A percentile compares a stretch with the other conserved stretches of the same genome.
These are phyloP conservation scores for Phytophthora brassicae DNA, from an alignment of 352 stramenopile species.

Conservation along the genomic window DNA sequence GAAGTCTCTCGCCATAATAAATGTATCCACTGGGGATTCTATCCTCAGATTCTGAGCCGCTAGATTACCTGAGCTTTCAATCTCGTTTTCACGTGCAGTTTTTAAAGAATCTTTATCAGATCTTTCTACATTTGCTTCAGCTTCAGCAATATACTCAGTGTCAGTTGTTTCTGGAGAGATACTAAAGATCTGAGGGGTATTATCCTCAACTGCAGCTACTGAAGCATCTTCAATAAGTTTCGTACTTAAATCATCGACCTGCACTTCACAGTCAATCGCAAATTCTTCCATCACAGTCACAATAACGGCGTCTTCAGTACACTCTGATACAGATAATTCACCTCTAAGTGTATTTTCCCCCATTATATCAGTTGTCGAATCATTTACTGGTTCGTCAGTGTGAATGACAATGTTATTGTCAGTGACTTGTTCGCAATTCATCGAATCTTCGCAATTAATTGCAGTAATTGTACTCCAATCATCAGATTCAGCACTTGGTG, in stretches of 20 bases:
- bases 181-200: not conserved
- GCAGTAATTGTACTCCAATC: not conserved
- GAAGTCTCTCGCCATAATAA: slow-evolving; percentile 13
- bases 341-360: not conserved
- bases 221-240: not conserved
- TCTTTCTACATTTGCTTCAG: not conserved
- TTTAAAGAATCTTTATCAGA: no score
- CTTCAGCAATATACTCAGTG: not conserved
- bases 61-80: no score
- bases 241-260: no score
- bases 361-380: not conserved
- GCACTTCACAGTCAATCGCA: no score
- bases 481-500: not conserved
- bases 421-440: not conserved
- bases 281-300: slow-evolving; percentile 6
- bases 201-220: not conserved
- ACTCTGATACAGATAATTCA: not conserved
- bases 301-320: not conserved
- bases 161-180: no score
- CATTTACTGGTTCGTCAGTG: not conserved
- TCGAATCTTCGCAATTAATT: not conserved
- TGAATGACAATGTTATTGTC: not conserved
- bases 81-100: no score
- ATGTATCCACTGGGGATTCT: not conserved
- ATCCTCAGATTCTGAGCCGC: not conserved